Evolutionary conservation across 1,284 basidiomycete genomes (phyloP), one percentile per base, ranked within the genome.

Genomic region (Schizopora paradoxa): DNA sequence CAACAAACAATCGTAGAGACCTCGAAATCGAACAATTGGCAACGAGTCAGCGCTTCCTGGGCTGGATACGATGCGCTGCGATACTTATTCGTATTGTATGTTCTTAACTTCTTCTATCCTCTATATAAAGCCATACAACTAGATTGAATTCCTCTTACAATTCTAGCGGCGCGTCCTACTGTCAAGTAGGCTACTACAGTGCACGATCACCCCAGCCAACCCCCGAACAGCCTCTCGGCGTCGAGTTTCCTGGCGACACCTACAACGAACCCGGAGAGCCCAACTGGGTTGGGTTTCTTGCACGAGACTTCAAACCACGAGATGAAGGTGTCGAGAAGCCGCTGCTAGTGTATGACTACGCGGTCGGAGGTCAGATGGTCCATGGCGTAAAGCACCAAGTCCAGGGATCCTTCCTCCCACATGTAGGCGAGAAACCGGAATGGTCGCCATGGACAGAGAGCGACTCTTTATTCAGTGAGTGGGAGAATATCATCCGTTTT

Each of bases 271-370:
- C 13, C 2, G 53, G 47, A 3, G 42, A 51, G 25, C 54, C 61
- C 1, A 62, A 62, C 47, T 62, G 61, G 61, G 58, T 62, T 4
- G 59, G 59, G n/a, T 58, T 61, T 39, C 47, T 63, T 32, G 45
- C 60, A 22, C 47, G 44, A 6, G 45, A 40, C 16, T 52, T 48
- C 26, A 51, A 51, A 10, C 47, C 56, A 14, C 41, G 28, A 10
- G 40, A 40, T 3, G 19, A n/a, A 14, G 37, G 38, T 7, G 22
- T n/a, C 13, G 34, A 7, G 32, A 10, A 41, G 4, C 41, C 45
- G 13, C 47, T 58, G 28, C 51, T 61, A 10, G 56, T 58, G 11
- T 63, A 60, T 49, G 43, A 60, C 39, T 61, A 60, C 33, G 62
- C 61, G 6, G 35, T 40, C 13, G 58, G 61, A 8, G 62, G 61